Conservation (phyloP, 352 stramenopile genomes). For the Aphanomyces invadans region DNA sequence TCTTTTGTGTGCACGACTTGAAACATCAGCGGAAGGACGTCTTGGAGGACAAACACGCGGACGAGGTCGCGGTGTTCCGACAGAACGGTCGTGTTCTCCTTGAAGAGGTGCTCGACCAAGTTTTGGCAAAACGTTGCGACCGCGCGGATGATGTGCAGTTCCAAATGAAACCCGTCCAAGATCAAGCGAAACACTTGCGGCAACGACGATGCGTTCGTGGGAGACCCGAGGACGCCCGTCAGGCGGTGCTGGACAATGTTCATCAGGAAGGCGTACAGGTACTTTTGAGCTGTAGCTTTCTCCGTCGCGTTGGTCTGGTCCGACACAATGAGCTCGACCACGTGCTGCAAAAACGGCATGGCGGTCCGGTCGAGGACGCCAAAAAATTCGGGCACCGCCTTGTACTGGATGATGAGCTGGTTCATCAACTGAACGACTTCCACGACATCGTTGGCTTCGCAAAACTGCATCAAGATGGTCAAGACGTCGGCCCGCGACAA, state of each 20-base stretch:
- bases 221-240: conserved; percentile 52
- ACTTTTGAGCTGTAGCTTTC: conserved; percentile 68
- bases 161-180: conserved; percentile 54
- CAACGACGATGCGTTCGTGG: conserved; percentile 53
- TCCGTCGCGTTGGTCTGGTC: conserved; percentile 39
- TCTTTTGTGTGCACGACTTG: conserved; percentile 48
- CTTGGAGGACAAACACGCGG: conserved; percentile 42
- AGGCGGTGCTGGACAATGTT: conserved; percentile 67
- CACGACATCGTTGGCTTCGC: conserved; percentile 52
- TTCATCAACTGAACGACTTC: conserved; percentile 78
- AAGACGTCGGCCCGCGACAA: conserved; percentile 43
- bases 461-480: conserved; percentile 54
- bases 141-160: conserved; percentile 65
- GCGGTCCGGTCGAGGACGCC: conserved; percentile 57
- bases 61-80: conserved; percentile 24
- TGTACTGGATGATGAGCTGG: conserved; percentile 84
- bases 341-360: conserved; percentile 62
- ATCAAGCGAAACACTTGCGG: conserved; percentile 60
- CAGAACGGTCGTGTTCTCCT: conserved; percentile 19
- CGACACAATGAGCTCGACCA: conserved; percentile 55
- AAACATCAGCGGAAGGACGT: conserved; percentile 72
- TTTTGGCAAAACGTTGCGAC: conserved; percentile 50
- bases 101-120: conserved; percentile 47
- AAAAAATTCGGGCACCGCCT: conserved; percentile 39
- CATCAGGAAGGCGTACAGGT: conserved; percentile 71